Evolutionary conservation across 805 yeast genomes (phyloP).

Genomic region (Cyberlindnera amylophila): DNA sequence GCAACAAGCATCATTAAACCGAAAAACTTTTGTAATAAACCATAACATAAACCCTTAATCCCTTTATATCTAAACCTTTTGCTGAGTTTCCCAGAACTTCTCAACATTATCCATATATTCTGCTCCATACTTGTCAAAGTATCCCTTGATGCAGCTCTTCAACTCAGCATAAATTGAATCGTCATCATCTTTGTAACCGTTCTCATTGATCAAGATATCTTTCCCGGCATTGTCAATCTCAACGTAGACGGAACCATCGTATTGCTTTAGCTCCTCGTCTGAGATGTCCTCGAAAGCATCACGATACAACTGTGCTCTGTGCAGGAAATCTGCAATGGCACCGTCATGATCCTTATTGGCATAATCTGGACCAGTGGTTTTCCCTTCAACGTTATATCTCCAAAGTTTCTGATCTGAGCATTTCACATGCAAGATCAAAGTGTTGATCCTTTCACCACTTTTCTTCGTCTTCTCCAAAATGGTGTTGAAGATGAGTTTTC

Average conservation of each 20-base stretch:
- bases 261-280: conserved; percentile 28
- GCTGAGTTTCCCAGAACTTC: conserved; percentile 15
- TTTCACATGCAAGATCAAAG: conserved; percentile 56
- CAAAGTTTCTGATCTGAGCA: conserved; percentile 50
- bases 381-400: conserved; percentile 59
- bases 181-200: conserved; percentile 18
- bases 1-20: too few species aligned
- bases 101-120: conserved; percentile 31
- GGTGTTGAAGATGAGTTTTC: conserved; percentile 25
- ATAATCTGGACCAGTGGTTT: conserved; percentile 62
- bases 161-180: conserved; percentile 23
- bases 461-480: conserved; percentile 21
- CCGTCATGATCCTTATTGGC: conserved; percentile 43
- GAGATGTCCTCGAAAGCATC: conserved; percentile 37
- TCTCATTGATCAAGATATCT: conserved; percentile 22
- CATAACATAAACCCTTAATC: too few species aligned
- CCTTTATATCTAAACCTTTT: too few species aligned
- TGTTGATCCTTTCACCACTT: conserved; percentile 35
- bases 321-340: conserved; percentile 58
- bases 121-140: conserved; percentile 31
- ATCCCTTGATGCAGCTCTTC: conserved; percentile 31
- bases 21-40: neutral
- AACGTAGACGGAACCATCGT: conserved; percentile 15
- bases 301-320: conserved; percentile 50
- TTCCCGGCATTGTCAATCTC: conserved; percentile 23